Evolutionary conservation across 2,329 filamentous ascomycete species (phyloP).

Genomic region (Fusarium oxysporum): DNA sequence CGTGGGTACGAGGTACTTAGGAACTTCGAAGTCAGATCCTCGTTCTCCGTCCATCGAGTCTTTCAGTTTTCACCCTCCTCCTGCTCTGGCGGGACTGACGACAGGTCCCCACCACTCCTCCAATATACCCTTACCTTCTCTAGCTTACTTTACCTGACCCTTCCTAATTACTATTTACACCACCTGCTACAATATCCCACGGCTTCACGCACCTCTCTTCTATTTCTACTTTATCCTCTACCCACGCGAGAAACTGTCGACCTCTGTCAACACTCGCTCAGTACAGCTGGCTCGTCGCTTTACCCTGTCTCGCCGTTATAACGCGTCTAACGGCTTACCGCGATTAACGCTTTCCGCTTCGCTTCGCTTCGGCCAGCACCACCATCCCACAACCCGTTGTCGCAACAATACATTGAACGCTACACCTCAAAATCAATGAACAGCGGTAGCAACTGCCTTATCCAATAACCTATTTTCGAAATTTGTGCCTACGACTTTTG

Average conservation of each 20-base stretch:
- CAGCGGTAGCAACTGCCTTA: slow-evolving; percentile 11
- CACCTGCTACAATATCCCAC: slow-evolving; percentile 40
- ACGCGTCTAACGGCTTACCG: slow-evolving; percentile 29
- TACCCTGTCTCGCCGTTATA: slow-evolving; percentile 10
- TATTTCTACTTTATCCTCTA: slow-evolving; percentile 26
- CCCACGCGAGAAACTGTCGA: slow-evolving; percentile 25
- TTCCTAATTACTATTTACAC: slow-evolving; percentile 43
- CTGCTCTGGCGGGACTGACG: slow-evolving; percentile 35
- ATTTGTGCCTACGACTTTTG: slow-evolving; percentile 15
- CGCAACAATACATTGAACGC: slow-evolving; percentile 25
- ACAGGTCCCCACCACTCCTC: slow-evolving; percentile 43
- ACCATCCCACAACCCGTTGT: slow-evolving; percentile 28
- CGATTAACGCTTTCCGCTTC: slow-evolving; percentile 37
- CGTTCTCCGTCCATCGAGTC: slow-evolving; percentile 31
- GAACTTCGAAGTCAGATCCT: slow-evolving; percentile 36
- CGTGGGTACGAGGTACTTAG: slow-evolving; percentile 42
- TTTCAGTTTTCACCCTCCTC: slow-evolving; percentile 32
- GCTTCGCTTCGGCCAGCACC: slow-evolving; percentile 22
- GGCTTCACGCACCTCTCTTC: slow-evolving; percentile 38
- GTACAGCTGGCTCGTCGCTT: slow-evolving; percentile 27
- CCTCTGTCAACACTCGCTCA: slow-evolving; percentile 39
- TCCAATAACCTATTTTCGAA: background rate
- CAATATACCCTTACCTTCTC: slow-evolving; percentile 43
- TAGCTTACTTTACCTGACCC: slow-evolving; percentile 40
- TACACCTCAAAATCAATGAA: slow-evolving; percentile 32